phyloP scores from a whole-genome alignment of 345 rosid genomes.

The Euphorbia lathyris region DNA sequence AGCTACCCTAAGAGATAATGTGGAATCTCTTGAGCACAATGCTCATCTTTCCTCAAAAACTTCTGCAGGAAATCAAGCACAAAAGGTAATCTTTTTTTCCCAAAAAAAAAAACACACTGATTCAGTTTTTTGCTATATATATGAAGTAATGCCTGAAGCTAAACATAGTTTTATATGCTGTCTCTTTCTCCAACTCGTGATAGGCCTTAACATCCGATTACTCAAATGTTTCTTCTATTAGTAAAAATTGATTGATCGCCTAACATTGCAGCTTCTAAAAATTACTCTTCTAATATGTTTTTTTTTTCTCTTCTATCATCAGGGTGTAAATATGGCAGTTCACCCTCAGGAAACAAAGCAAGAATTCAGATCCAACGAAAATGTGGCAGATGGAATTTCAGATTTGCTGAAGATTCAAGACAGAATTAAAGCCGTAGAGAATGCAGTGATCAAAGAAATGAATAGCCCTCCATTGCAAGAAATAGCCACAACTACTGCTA shows the following conservation, averaged over 20 bases:
- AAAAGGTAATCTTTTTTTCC: slow-evolving; percentile 29
- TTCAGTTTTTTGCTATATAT: background rate
- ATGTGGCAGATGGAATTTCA: slow-evolving; percentile 40
- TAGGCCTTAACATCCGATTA: background rate
- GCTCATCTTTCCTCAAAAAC: slow-evolving; percentile 30
- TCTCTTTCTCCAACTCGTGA: background rate
- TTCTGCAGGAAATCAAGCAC: slow-evolving; percentile 16
- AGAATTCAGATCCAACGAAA: slow-evolving; percentile 29
- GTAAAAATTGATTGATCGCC: background rate
- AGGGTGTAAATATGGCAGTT: slow-evolving; percentile 27
- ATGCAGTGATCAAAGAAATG: slow-evolving; percentile 36
- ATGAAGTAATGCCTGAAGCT: no score
- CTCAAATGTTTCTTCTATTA: slow-evolving; percentile 1
- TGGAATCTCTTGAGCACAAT: slow-evolving; percentile 30
- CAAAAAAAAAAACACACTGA: slow-evolving; percentile 3
- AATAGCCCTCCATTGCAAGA: slow-evolving; percentile 35
- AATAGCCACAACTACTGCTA: slow-evolving; percentile 11
- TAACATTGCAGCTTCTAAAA: background rate
- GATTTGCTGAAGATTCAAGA: slow-evolving; percentile 51
- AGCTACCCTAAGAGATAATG: slow-evolving; percentile 18
- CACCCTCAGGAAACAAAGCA: slow-evolving; percentile 26
- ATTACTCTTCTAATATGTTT: background rate
- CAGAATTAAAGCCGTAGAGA: slow-evolving; percentile 46
- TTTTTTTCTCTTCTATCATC: slow-evolving; percentile 8
- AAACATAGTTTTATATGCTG: background rate